Evolutionary conservation across 768 basidiomycete species (phyloP).

Genomic region (Calocybe gangraenosa): DNA sequence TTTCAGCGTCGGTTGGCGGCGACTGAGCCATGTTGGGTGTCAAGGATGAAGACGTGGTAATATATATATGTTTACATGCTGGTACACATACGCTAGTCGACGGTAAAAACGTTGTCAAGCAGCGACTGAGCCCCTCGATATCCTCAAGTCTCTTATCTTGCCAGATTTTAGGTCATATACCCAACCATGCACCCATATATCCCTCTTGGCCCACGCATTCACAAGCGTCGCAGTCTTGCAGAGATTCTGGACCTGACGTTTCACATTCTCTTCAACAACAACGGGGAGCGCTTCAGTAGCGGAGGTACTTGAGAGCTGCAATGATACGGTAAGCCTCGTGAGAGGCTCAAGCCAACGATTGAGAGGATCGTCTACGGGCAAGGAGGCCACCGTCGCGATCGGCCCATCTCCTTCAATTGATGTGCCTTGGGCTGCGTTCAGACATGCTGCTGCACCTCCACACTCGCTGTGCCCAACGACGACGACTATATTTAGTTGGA

Average conservation of each 20-base stretch:
- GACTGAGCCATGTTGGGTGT: not conserved
- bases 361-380: conserved; percentile 44
- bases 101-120: no score
- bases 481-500: conserved; percentile 47
- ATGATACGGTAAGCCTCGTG: conserved; percentile 43
- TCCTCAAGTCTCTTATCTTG: conserved; percentile 49
- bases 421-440: conserved; percentile 38
- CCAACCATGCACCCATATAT: conserved; percentile 66
- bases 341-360: conserved; percentile 64
- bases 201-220: conserved; percentile 45
- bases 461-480: conserved; percentile 83
- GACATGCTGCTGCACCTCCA: conserved; percentile 66
- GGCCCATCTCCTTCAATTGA: conserved; percentile 24
- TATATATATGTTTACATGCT: no score
- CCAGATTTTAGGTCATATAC: conserved; percentile 64
- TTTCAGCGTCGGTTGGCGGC: no score
- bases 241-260: conserved; percentile 47
- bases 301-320: conserved; percentile 36
- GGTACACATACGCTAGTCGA: no score
- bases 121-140: conserved; percentile 41
- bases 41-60: not conserved
- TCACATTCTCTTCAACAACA: conserved; percentile 60
- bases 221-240: conserved; percentile 40
- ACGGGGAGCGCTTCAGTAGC: conserved; percentile 34
- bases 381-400: conserved; percentile 29